These are phyloP conservation scores for Plasmodium vinckei DNA, from an alignment of 169 alveolate genomes.

Conservation along the genomic window DNA sequence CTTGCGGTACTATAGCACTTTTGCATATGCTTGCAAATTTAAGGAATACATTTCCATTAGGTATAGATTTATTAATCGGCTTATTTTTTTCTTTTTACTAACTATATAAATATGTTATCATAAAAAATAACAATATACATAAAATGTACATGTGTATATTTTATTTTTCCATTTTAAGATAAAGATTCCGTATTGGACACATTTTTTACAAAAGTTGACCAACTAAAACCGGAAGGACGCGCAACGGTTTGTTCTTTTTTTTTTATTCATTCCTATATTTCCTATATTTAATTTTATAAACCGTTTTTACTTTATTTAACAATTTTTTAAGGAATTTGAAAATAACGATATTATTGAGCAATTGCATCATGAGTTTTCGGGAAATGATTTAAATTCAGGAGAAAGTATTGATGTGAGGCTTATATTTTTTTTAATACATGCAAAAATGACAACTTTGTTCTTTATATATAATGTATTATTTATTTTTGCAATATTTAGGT, in stretches of 20 bases:
- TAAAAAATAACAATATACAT: neutral
- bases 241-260: conserved; percentile 15
- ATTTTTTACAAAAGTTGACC: conserved; percentile 36
- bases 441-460: neutral
- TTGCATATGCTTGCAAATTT: conserved; percentile 46
- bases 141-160: neutral
- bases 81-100: neutral
- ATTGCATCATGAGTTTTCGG: conserved; percentile 51
- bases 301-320: neutral
- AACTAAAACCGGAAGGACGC: conserved; percentile 31
- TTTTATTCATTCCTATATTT: neutral
- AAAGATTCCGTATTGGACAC: conserved; percentile 30
- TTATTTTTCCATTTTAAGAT: conserved; percentile 26
- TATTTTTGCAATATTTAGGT: conserved; percentile 13
- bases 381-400: conserved; percentile 1
- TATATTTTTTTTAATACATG: neutral
- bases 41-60: conserved; percentile 27
- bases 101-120: neutral
- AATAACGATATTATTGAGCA: conserved; percentile 24
- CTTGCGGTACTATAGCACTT: conserved; percentile 68
- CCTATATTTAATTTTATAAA: neutral
- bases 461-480: neutral
- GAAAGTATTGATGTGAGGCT: conserved; percentile 24
- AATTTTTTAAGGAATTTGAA: conserved; percentile 38
- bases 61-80: conserved; percentile 4